A percentile compares a stretch with the other conserved stretches of the same genome.
These are phyloP conservation scores for Acrodontium crateriforme DNA, from an alignment of 2,329 filamentous ascomycete genomes.

Conservation along the genomic window DNA sequence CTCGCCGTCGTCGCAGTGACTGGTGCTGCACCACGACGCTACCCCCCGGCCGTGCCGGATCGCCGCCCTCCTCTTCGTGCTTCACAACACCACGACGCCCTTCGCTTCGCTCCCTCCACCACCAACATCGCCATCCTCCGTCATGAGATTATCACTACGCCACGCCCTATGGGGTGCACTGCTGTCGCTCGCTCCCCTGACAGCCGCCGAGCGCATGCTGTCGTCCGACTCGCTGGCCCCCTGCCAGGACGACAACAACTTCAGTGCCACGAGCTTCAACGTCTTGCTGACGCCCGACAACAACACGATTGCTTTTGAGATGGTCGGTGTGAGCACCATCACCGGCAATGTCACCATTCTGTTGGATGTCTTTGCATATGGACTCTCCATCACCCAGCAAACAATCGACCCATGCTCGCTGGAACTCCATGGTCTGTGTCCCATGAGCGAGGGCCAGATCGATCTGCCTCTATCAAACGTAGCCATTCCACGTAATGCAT, in stretches of 20 bases:
- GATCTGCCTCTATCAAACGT: conserved; percentile 46
- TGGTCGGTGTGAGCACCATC: conserved; percentile 72
- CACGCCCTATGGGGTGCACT: conserved; percentile 17
- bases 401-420: conserved; percentile 64
- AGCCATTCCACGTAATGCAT: conserved; percentile 40
- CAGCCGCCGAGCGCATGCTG: conserved; percentile 52
- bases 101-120: not conserved
- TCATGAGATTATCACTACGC: not conserved
- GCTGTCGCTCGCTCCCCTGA: conserved; percentile 30
- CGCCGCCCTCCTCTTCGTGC: not conserved
- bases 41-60: not conserved
- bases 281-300: conserved; percentile 68
- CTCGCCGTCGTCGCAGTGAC: not conserved
- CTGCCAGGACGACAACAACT: conserved; percentile 72
- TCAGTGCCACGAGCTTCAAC: conserved; percentile 80
- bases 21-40: not conserved
- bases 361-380: conserved; percentile 66
- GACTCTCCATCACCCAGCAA: conserved; percentile 54
- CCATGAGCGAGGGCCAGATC: conserved; percentile 77
- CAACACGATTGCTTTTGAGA: conserved; percentile 55
- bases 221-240: conserved; percentile 71
- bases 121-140: not conserved
- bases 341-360: conserved; percentile 70
- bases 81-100: not conserved
- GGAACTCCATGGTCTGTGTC: conserved; percentile 63